Evolutionary conservation across 345 rosid species (phyloP), one percentile per base, ranked within the genome.

Genomic region (Salix dunnii): DNA sequence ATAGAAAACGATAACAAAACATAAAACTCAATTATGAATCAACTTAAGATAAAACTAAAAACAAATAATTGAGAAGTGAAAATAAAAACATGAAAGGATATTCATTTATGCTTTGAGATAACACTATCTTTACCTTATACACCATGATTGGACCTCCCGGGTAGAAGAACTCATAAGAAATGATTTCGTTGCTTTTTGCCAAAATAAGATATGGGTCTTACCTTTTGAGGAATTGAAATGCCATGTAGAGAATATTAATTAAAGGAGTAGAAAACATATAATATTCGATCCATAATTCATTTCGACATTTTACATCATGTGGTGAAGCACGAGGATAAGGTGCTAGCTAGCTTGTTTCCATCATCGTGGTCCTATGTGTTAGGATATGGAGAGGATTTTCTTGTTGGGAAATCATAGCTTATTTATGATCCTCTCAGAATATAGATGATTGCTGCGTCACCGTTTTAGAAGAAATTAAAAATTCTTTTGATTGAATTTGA

Each of bases 281-380:
- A n/a, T 20, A 20, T 60, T 60, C 64, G 64, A 23, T n/a, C 28
- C 67, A 11, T 27, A 62, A 62, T 20, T n/a, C n/a, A 62, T 27
- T 30, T 9, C 30, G 14, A 30, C 30, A 20, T n/a, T 1, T 30
- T 38, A 17, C 18, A 28, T 11, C 3, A 25, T 46, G 10, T 33
- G 67, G n/a, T 65, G 73, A 42, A 55, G 73, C 7, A 55, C 0
- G 60, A 46, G 25, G 38, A 20, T 23, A 14, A 51, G 68, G 31
- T 28, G 23, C 6, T 7, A 12, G 77, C 35, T 25, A 40, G 25
- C 20, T 27, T 55, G 68, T 66, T 23, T 60, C 53, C 28, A 31
- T 74, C 61, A 66, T 70, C 51, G 88, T 79, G 86, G 82, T 83
- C 84, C 86, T 73, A 28, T 3, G 28, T 27, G 73, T 71, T 21